Base-by-base conservation (phyloP, 2,329 filamentous ascomycete species). In the Plectosphaerella sp. region DNA sequence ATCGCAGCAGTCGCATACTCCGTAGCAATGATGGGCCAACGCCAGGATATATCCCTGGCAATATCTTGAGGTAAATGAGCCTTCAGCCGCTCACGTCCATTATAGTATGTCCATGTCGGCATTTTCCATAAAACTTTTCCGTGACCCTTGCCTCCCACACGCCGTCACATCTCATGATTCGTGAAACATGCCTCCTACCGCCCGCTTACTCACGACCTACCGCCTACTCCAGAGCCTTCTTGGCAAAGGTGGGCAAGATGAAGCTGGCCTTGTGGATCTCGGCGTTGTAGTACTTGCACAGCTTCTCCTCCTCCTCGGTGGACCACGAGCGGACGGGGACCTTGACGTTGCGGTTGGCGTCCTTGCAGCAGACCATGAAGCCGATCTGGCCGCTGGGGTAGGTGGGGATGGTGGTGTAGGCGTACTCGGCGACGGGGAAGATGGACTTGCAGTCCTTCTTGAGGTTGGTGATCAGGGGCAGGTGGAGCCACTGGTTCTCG, bases 331-430 rank as follows among this genome's bases (percentile, higher is more conserved):
- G 88, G 57, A 97, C 68, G 50, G 94, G 94, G 74, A 86, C 89
- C 72, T 83, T 90, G 69, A 97, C 82, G 74, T 99, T 83, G 71
- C 86, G 84, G 68, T 75, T 84, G 70, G 85, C 78, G 70, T 97
- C 93, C 85, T 99, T 97, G 87, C 82, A 89, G 86, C 94, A 97
- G 69, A 99, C 90, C 92, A 99, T 97, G 87, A 99, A 99, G 70
- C 94, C 94, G 67, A 99, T 99, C 80, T 99, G 94, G 70, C 94
- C 94, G 52, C 91, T 96, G 61, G 94, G 94, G 81, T 99, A 99
- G 69, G 94, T 99, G 54, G 94, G 94, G 73, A 99, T 99, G 65
- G 93, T 97, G 67, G 93, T 97, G 84, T 97, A 99, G 64, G 89
- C 94, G 78, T 97, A 99, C 78, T 99, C 94, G 72, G 89, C 94